Evolutionary conservation across 2,329 filamentous ascomycete species (phyloP), one percentile per base, ranked within the genome.

Genomic region (Exophiala viscosa): DNA sequence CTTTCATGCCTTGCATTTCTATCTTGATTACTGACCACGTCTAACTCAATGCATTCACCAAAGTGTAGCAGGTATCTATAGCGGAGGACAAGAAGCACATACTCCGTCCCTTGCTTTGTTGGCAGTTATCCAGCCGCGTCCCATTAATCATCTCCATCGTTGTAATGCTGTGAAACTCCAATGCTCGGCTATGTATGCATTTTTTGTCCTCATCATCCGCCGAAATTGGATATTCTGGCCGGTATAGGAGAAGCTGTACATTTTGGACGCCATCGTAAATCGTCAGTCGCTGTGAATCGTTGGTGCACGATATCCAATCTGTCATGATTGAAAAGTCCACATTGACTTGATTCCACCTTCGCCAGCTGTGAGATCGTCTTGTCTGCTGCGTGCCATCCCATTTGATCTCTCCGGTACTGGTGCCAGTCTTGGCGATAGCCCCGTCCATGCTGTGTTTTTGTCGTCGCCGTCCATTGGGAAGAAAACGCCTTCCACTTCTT

Each of bases 401-500:
- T 57, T 57, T n/a, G 53, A 23, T 28, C 49, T 52, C 36, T 60
- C 58, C 10, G 53, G 58, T 18, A 55, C 47, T 11, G 58, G 58
- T 14, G 51, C 46, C n/a, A 58, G 48, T 46, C 55, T 46, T 18
- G 55, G 58, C 17, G 58, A 55, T 15, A 51, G 55, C 10, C 52
- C 54, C 3, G 55, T 51, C 55, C 55, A 60, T 40, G 44, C 52
- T 3, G 54, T 42, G 33, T 32, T 73, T 50, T 66, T 73, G 55
- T 76, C 74, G 60, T 76, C 74, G 55, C 76, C 75, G 57, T 77
- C 75, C 73, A 76, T 76, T 3, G 73, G 73, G 58, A 77, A 77
- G 48, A 76, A 73, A 18, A 75, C 60, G 42, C 74, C 72, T 42
- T 72, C 69, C 42, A 71, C 71, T 55, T 77, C 73, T 46, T 69